phyloP scores from a whole-genome alignment of 2,329 filamentous ascomycete species.

The Stagonosporopsis vannaccii region DNA sequence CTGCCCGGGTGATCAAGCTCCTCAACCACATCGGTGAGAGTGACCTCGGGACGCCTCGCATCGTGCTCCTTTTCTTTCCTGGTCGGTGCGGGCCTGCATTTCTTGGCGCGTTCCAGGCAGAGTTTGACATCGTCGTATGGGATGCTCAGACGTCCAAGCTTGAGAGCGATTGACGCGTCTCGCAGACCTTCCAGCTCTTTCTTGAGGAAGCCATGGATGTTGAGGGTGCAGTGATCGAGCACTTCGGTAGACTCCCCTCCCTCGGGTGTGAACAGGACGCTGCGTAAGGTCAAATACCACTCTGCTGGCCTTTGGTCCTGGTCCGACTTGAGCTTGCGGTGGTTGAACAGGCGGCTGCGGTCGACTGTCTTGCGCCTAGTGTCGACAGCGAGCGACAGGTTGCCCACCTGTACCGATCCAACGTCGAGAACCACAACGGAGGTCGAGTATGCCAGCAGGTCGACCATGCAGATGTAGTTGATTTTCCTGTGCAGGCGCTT shows the following conservation, averaged over 20 bases:
- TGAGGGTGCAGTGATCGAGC: conserved; percentile 85
- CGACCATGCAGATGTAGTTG: conserved; percentile 86
- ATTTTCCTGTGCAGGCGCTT: conserved; percentile 88
- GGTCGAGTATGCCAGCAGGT: conserved; percentile 84
- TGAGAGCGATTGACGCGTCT: conserved; percentile 88
- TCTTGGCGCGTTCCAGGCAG: conserved; percentile 65
- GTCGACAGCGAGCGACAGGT: conserved; percentile 85
- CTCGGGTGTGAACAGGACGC: conserved; percentile 86
- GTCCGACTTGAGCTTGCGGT: conserved; percentile 55
- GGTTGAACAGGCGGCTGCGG: conserved; percentile 85
- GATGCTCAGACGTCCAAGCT: conserved; percentile 87
- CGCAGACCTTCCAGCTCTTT: conserved; percentile 84
- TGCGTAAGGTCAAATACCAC: conserved; percentile 88
- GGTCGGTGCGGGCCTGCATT: conserved; percentile 45
- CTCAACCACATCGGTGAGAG: conserved; percentile 75
- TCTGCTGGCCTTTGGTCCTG: conserved; percentile 80
- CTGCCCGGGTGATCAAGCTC: conserved; percentile 75
- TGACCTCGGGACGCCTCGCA: conserved; percentile 61
- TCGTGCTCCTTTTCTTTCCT: conserved; percentile 27
- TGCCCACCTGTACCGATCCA: conserved; percentile 84
- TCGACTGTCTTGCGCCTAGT: conserved; percentile 92
- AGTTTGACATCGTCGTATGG: conserved; percentile 84
- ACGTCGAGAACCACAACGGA: conserved; percentile 79
- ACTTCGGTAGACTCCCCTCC: conserved; percentile 86
- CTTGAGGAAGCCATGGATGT: conserved; percentile 90